These are phyloP conservation scores for Blastobotrys attinorum DNA, from an alignment of 805 yeast species.

Conservation along the genomic window DNA sequence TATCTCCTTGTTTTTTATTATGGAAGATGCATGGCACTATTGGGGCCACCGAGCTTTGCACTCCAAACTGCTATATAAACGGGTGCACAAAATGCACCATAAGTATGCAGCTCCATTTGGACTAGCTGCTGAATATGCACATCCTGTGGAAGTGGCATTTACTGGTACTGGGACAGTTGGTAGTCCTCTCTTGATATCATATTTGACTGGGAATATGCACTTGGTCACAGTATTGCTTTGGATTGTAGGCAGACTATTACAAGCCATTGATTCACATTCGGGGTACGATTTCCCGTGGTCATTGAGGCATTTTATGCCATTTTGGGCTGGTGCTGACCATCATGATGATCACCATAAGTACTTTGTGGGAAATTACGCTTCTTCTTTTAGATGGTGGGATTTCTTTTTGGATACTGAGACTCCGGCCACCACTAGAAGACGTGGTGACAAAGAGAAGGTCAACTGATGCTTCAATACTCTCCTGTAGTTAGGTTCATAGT, in stretches of 20 bases:
- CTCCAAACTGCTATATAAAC: slow-evolving; percentile 71
- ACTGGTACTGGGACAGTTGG: slow-evolving; percentile 96
- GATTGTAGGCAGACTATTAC: slow-evolving; percentile 83
- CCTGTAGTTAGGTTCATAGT: no score
- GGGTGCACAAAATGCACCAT: slow-evolving; percentile 95
- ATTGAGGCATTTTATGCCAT: slow-evolving; percentile 79
- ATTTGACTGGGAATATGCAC: slow-evolving; percentile 68
- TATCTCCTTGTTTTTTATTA: slow-evolving; percentile 65
- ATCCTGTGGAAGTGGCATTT: slow-evolving; percentile 85
- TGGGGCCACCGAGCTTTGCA: slow-evolving; percentile 90
- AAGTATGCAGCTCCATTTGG: slow-evolving; percentile 98
- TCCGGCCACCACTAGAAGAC: slow-evolving; percentile 26
- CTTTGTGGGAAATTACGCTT: slow-evolving; percentile 91
- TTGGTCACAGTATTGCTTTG: slow-evolving; percentile 79
- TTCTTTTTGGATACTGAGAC: slow-evolving; percentile 61
- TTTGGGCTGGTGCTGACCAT: slow-evolving; percentile 99
- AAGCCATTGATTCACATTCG: slow-evolving; percentile 96
- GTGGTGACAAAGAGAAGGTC: no score
- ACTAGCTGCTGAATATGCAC: slow-evolving; percentile 94
- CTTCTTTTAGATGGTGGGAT: slow-evolving; percentile 97
- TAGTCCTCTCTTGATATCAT: slow-evolving; percentile 78
- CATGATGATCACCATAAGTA: slow-evolving; percentile 96
- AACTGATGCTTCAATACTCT: no score
- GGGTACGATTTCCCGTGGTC: slow-evolving; percentile 99
- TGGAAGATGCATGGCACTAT: slow-evolving; percentile 96